These are phyloP conservation scores for Ascomycota sp. DNA, from an alignment of 2,329 filamentous ascomycete genomes.

Conservation along the genomic window DNA sequence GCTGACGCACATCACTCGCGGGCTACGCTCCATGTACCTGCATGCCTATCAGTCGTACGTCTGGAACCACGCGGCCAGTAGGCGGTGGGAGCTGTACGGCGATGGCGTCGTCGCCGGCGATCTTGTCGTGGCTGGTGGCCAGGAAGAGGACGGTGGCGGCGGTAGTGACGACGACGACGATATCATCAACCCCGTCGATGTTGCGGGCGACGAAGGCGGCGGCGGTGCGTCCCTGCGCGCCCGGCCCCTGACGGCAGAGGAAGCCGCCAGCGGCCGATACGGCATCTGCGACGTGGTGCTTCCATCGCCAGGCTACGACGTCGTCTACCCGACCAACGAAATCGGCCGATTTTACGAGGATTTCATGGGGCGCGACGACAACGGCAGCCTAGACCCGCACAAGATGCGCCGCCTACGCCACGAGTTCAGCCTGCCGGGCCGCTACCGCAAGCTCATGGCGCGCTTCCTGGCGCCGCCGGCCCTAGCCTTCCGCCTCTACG, in stretches of 20 bases:
- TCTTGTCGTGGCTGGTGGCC: conserved; percentile 45
- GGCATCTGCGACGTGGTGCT: conserved; percentile 74
- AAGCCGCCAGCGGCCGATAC: conserved; percentile 54
- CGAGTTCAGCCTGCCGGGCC: conserved; percentile 71
- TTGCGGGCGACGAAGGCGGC: conserved; percentile 12
- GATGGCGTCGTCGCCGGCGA: conserved; percentile 60
- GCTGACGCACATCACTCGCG: conserved; percentile 55
- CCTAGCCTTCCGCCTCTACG: conserved; percentile 49
- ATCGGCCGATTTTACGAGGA: conserved; percentile 64
- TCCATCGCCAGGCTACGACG: conserved; percentile 76
- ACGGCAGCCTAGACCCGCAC: conserved; percentile 59
- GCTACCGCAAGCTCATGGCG: conserved; percentile 68
- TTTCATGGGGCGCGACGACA: conserved; percentile 64
- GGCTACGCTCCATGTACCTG: conserved; percentile 78
- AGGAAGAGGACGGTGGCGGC: conserved; percentile 42
- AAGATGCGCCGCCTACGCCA: conserved; percentile 71
- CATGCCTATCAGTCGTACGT: conserved; percentile 90
- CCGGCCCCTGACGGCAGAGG: conserved; percentile 50
- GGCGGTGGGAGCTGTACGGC: conserved; percentile 59
- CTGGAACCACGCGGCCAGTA: conserved; percentile 71
- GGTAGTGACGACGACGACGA: too few relatives aligned
- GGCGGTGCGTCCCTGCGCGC: conserved; percentile 32
- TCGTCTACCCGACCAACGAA: conserved; percentile 65
- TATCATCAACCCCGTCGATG: conserved; percentile 19
- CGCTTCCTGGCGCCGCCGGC: conserved; percentile 41